Evolutionary conservation across 768 basidiomycete genomes (phyloP).

Genomic region (Tylopilus vinaceipallidus): DNA sequence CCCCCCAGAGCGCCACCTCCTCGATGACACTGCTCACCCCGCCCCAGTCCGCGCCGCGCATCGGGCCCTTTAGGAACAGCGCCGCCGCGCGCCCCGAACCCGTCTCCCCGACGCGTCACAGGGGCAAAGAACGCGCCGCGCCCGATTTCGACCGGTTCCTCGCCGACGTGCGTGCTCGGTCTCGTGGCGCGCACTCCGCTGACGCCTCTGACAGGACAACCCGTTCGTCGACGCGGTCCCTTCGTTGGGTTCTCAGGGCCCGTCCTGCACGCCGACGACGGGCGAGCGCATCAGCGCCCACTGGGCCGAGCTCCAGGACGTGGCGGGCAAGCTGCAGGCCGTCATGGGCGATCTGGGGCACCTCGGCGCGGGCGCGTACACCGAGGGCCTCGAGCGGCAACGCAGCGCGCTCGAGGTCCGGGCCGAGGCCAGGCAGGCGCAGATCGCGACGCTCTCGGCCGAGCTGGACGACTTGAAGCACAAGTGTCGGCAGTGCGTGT

Average conservation of each 20-base stretch:
- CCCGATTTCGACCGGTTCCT: not conserved
- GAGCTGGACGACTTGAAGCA: conserved; percentile 3
- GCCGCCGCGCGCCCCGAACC: conserved; percentile 4
- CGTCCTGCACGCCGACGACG: conserved; percentile 2
- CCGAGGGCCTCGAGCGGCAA: conserved; percentile 40
- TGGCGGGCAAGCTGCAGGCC: not conserved
- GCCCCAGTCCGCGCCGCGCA: conserved; percentile 17
- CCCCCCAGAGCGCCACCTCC: not conserved
- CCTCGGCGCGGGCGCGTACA: conserved; percentile 25
- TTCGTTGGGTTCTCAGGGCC: not conserved
- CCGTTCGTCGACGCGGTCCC: conserved; percentile 8
- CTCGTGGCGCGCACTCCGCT: not conserved
- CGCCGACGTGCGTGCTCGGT: conserved; percentile 6
- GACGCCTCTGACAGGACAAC: conserved; percentile 9
- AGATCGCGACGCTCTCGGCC: conserved; percentile 8
- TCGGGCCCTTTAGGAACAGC: not conserved
- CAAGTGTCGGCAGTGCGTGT: not conserved
- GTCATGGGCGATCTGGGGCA: conserved; percentile 15
- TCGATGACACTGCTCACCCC: conserved; percentile 18
- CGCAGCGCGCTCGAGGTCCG: conserved; percentile 35
- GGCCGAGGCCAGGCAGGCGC: conserved; percentile 31
- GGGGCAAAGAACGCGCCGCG: conserved; percentile 23
- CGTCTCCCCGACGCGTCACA: conserved; percentile 22
- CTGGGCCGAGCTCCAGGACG: not conserved
- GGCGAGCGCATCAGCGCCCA: conserved; percentile 25